Evolutionary conservation across 768 basidiomycete species (phyloP).

Genomic region (Russula foetens): DNA sequence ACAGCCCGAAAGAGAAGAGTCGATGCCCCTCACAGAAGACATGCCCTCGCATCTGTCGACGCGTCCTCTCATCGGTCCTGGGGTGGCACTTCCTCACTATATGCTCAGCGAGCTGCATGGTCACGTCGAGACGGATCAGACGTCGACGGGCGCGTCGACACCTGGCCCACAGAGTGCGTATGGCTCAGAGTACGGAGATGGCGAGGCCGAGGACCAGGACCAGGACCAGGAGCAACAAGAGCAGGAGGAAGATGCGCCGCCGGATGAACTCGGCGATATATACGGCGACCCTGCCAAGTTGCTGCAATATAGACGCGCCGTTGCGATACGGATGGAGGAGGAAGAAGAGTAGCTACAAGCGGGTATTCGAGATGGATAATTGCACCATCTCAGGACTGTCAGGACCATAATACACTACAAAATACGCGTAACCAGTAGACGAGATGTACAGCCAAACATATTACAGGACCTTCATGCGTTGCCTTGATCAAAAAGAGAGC

Average conservation of each 20-base stretch:
- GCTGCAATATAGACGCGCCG: constrained; percentile 13
- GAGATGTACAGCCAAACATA: constrained; percentile 1
- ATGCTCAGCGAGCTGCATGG: constrained; percentile 8
- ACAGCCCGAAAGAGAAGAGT: constrained; percentile 11
- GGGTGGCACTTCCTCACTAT: constrained; percentile 5
- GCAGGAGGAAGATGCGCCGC: constrained; percentile 12
- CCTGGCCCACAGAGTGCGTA: constrained; percentile 16
- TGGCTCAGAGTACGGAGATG: constrained; percentile 16
- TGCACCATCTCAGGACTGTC: background rate
- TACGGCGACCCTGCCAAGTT: constrained; percentile 13
- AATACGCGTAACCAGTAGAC: background rate
- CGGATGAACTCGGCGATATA: constrained; percentile 8
- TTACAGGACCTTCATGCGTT: background rate
- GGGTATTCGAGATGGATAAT: background rate
- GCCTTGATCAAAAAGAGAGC: background rate
- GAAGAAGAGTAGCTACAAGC: constrained; percentile 13
- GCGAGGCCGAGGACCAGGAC: constrained; percentile 4
- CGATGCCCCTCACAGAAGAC: constrained; percentile 7
- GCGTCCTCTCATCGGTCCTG: constrained; percentile 7
- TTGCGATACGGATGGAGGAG: constrained; percentile 17
- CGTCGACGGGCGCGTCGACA: constrained; percentile 18
- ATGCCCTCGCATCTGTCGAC: background rate
- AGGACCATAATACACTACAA: constrained; percentile 8
- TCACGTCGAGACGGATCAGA: constrained; percentile 15
- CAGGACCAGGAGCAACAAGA: constrained; percentile 13